Conservation (phyloP, 495 filamentous ascomycete species). For the Daldinia caldariorum region DNA sequence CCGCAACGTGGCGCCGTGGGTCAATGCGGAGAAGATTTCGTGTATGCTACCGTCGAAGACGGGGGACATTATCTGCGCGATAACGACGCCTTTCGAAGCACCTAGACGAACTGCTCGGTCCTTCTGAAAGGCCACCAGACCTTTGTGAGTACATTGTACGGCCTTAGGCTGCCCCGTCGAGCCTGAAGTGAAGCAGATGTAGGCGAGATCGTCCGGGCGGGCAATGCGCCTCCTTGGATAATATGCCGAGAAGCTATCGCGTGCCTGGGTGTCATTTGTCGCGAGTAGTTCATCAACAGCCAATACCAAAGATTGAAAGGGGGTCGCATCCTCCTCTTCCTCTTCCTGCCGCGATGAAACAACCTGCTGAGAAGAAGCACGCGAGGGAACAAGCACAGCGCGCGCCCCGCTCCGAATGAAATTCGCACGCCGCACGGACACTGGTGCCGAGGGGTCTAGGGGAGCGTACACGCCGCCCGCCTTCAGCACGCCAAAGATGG, state of each 20-base stretch:
- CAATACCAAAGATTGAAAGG: background rate
- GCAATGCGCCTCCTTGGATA: background rate
- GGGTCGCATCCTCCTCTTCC: background rate
- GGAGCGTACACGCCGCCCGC: background rate
- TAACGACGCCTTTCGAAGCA: constrained; percentile 27
- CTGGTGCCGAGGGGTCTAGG: background rate
- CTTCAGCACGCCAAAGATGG: background rate
- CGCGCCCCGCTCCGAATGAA: constrained; percentile 9
- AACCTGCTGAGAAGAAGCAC: constrained; percentile 30
- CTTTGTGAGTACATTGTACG: background rate
- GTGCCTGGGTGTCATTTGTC: background rate
- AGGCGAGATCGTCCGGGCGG: background rate
- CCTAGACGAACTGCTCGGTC: constrained; percentile 41
- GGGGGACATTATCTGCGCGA: constrained; percentile 50
- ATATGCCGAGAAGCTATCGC: background rate
- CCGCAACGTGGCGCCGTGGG: constrained; percentile 50
- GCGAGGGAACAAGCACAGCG: background rate
- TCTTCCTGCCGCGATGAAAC: background rate
- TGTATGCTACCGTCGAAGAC: constrained; percentile 54
- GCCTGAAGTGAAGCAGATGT: background rate
- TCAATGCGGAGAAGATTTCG: constrained; percentile 54
- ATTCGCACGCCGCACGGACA: background rate
- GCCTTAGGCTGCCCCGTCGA: background rate
- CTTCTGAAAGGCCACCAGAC: background rate
- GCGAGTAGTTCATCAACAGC: background rate